Evolutionary conservation across 1,284 basidiomycete genomes (phyloP).

Genomic region (Microbotryum scabiosae): DNA sequence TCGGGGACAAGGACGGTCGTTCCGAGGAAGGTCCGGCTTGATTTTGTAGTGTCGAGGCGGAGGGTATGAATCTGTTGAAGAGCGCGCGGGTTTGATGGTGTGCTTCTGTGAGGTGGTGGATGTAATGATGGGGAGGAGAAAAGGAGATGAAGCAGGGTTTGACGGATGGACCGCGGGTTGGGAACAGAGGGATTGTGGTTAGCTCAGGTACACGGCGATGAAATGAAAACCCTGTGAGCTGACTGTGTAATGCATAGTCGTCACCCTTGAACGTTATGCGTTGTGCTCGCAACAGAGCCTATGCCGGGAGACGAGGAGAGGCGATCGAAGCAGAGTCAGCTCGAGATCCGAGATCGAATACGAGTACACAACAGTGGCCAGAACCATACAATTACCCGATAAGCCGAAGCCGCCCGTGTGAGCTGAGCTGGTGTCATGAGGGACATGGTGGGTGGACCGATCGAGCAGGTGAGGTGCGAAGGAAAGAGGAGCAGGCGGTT

Average conservation of each 20-base stretch:
- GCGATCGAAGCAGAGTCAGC: background rate
- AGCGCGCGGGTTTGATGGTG: slow-evolving; percentile 29
- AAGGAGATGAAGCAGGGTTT: too few species aligned
- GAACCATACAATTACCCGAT: slow-evolving; percentile 13
- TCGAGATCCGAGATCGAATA: background rate
- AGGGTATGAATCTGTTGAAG: slow-evolving; percentile 28
- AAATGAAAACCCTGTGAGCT: background rate
- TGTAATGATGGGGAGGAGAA: too few species aligned
- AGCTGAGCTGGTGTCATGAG: slow-evolving; percentile 20
- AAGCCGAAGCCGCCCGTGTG: slow-evolving; percentile 26
- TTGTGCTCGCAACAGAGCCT: slow-evolving; percentile 26
- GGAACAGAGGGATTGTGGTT: too few species aligned
- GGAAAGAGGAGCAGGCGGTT: too few species aligned
- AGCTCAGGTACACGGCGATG: background rate
- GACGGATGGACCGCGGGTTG: too few species aligned
- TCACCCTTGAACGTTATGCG: slow-evolving; percentile 30
- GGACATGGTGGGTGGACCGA: slow-evolving; percentile 3
- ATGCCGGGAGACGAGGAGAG: background rate
- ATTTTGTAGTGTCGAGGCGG: slow-evolving; percentile 6
- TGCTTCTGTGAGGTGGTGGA: slow-evolving; percentile 8
- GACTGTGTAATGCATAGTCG: slow-evolving; percentile 19
- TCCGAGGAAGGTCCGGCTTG: background rate
- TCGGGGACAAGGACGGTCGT: background rate
- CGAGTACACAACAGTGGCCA: background rate
- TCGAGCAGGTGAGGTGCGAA: too few species aligned